phyloP scores from a whole-genome alignment of 2,329 filamentous ascomycete genomes.

The Fusarium guadeloupense region DNA sequence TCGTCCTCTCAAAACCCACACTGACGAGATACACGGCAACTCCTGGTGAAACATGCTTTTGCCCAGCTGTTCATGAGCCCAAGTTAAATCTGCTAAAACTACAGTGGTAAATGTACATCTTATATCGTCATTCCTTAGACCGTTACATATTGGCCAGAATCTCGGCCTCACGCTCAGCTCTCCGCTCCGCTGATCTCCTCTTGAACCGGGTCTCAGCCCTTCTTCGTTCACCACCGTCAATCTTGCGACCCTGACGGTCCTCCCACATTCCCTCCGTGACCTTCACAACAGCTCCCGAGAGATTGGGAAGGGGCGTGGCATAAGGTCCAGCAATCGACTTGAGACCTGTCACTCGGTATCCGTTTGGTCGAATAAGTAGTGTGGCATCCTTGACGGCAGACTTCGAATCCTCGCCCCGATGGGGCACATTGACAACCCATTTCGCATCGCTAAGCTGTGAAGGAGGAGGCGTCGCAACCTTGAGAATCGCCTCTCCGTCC shows the following conservation, averaged over 20 bases:
- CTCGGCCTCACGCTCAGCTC: constrained; percentile 67
- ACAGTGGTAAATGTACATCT: constrained; percentile 44
- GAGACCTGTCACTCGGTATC: constrained; percentile 73
- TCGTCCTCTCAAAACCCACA: background rate
- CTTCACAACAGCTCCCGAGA: constrained; percentile 70
- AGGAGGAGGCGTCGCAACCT: constrained; percentile 54
- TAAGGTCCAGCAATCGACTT: constrained; percentile 79
- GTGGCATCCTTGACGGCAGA: background rate
- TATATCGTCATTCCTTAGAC: constrained; percentile 25
- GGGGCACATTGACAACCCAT: constrained; percentile 65
- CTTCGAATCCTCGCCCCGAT: constrained; percentile 52
- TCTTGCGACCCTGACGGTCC: constrained; percentile 83
- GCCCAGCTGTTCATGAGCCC: constrained; percentile 23
- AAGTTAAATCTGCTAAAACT: constrained; percentile 42
- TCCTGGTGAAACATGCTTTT: constrained; percentile 24
- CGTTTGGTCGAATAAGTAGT: constrained; percentile 46
- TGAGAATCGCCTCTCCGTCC: constrained; percentile 62
- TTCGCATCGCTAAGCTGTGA: constrained; percentile 56
- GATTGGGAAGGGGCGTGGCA: constrained; percentile 73
- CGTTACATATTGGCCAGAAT: constrained; percentile 46
- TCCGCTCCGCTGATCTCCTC: constrained; percentile 80
- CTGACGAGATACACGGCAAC: background rate
- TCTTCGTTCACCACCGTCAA: constrained; percentile 95
- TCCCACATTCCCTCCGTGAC: constrained; percentile 94
- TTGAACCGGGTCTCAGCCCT: constrained; percentile 87